A percentile compares a stretch with the other conserved stretches of the same genome.
phyloP scores from a whole-genome alignment of 1,139 yeast species.

The Taphrina populina region DNA sequence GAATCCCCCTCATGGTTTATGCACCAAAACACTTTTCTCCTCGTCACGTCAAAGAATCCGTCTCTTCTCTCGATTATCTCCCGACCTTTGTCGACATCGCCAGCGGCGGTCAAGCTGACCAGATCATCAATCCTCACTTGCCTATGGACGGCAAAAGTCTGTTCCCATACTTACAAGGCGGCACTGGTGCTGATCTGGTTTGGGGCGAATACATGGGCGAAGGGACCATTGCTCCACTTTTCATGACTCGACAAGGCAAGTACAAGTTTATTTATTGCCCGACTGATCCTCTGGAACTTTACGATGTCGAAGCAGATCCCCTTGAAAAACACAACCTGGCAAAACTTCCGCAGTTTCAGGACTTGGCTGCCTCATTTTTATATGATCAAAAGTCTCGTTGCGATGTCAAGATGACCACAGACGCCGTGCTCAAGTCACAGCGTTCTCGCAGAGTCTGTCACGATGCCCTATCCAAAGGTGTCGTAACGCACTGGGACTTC shows the following conservation, averaged over 20 bases:
- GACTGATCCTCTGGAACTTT: constrained; percentile 29
- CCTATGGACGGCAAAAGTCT: constrained; percentile 26
- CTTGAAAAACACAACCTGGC: constrained; percentile 23
- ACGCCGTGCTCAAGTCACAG: constrained; percentile 25
- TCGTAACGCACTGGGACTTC: constrained; percentile 33
- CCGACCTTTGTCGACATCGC: constrained; percentile 32
- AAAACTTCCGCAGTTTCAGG: constrained; percentile 8
- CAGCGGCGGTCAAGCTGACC: constrained; percentile 25
- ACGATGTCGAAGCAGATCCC: constrained; percentile 20
- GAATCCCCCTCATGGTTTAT: constrained; percentile 32
- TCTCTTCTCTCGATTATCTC: constrained; percentile 29
- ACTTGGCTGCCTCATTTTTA: constrained; percentile 24
- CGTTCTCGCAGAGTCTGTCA: constrained; percentile 28
- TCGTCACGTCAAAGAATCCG: constrained; percentile 24
- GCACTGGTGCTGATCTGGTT: constrained; percentile 22
- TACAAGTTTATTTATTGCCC: constrained; percentile 33
- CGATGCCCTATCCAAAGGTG: constrained; percentile 28
- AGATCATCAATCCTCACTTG: constrained; percentile 7
- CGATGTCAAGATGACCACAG: constrained; percentile 10
- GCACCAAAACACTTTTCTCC: constrained; percentile 32
- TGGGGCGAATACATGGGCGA: constrained; percentile 33
- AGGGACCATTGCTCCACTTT: constrained; percentile 28
- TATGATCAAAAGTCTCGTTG: constrained; percentile 22
- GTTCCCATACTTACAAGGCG: constrained; percentile 29
- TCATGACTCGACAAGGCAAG: constrained; percentile 29